A percentile compares a stretch with the other conserved stretches of the same genome.
Evolutionary conservation across 192 early-diverging fungal genomes (phyloP).

Genomic region (Diversispora eburnea): DNA sequence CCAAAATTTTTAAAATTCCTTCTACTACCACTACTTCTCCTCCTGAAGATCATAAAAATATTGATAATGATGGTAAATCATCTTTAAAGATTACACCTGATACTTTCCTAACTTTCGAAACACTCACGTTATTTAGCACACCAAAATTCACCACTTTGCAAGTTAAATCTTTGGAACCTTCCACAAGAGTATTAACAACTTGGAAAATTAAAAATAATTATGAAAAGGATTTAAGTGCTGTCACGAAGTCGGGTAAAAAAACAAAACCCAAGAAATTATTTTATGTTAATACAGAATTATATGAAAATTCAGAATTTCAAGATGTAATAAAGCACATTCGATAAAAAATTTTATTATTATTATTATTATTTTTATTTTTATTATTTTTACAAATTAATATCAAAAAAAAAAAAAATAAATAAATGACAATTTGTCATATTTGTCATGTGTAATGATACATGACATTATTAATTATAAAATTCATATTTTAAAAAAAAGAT

Average conservation of each 20-base stretch:
- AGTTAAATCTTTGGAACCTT: constrained; percentile 44
- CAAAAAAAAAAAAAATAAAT: too few relatives aligned
- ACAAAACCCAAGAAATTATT: background rate
- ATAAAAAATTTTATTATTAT: too few relatives aligned
- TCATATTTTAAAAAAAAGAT: too few relatives aligned
- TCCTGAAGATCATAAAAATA: too few relatives aligned
- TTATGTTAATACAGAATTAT: constrained; percentile 12
- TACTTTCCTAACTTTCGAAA: constrained; percentile 46
- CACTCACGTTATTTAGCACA: constrained; percentile 35
- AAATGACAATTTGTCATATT: too few relatives aligned
- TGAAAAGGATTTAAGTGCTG: background rate
- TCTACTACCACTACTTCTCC: constrained; percentile 22
- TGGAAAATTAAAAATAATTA: constrained; percentile 19
- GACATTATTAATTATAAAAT: too few relatives aligned
- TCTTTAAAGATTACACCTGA: constrained; percentile 33
- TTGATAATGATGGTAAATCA: too few relatives aligned
- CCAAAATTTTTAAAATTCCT: constrained; percentile 35
- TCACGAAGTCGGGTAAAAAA: background rate
- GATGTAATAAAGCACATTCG: too few relatives aligned
- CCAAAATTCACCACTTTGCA: constrained; percentile 43
- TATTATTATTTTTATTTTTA: too few relatives aligned
- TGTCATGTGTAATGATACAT: too few relatives aligned
- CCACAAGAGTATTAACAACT: constrained; percentile 53
- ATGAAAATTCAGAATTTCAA: background rate
- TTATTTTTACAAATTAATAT: too few relatives aligned